Base-by-base conservation (phyloP, 2,329 filamentous ascomycete species). In the Diplodia seriata region DNA sequence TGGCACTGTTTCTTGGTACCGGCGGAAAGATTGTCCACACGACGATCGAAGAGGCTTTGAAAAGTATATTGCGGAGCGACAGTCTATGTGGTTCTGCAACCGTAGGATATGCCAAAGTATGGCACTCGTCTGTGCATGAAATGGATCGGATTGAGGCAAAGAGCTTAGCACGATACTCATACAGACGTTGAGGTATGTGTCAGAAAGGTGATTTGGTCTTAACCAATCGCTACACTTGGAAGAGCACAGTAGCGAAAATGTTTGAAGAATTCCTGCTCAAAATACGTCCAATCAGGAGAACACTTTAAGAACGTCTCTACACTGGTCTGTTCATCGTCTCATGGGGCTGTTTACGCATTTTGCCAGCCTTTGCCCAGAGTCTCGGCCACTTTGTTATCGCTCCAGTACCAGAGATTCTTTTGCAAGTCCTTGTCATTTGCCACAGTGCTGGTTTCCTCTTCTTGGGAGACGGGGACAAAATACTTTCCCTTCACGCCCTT, bases 391-490 rank as follows among this genome's bases (percentile, higher is more conserved):
- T 65, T 55, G 62, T 66, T 68, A 47, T 76, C 69, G 29, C 71
- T 75, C 75, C 75, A 76, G 20, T 71, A 75, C 77, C 79, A 81
- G 54, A 80, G 59, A 62, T 74, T 71, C 36, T 68, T 69, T 36
- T 74, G 75, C 38, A 81, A 66, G 47, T 74, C 69, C 68, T 71
- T 71, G 70, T 81, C 73, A 57, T 74, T 68, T 15, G 73, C 73
- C 56, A 74, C 66, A 26, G 54, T 51, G 53, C 73, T 77, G 14
- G 73, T 72, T 54, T 71, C 69, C 55, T 71, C 72, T 40, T 69
- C 67, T n/a, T 70, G 73, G 5, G 75, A 79, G 49, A 80, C 74
- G 9, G 80, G 79, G 53, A 79, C 74, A 61, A 80, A 81, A 64
- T 80, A 81, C 51, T 71, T 71, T 1, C 78, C 80, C 38, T 73